phyloP scores from a whole-genome alignment of 129 eudicot genomes.

The Daucus carota region DH1_v3.0 NC_030384.2:40110501-40111000 shows the following conservation, averaged over 20 bases:
- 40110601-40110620: conserved; percentile 66
- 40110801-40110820: not conserved
- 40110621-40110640: conserved; percentile 66
- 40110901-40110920: not conserved
- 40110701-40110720: conserved; percentile 69
- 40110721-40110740: conserved; percentile 57
- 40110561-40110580: not conserved
- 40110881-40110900: not conserved
- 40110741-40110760: not conserved
- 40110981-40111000: not conserved
- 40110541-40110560: conserved; percentile 8
- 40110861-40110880: not conserved
- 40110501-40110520: conserved; percentile 53
- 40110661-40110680: conserved; percentile 75
- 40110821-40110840: not conserved
- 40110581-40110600: conserved; percentile 19
- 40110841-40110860: not conserved
- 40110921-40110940: not conserved
- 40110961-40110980: not conserved
- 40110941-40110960: not conserved
- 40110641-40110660: conserved; percentile 89
- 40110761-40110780: conserved; percentile 6
- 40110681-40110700: conserved; percentile 49
- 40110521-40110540: not conserved
- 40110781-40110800: not conserved